phyloP scores from a whole-genome alignment of 495 filamentous ascomycete species.

The Pyrenula aspistea region DNA sequence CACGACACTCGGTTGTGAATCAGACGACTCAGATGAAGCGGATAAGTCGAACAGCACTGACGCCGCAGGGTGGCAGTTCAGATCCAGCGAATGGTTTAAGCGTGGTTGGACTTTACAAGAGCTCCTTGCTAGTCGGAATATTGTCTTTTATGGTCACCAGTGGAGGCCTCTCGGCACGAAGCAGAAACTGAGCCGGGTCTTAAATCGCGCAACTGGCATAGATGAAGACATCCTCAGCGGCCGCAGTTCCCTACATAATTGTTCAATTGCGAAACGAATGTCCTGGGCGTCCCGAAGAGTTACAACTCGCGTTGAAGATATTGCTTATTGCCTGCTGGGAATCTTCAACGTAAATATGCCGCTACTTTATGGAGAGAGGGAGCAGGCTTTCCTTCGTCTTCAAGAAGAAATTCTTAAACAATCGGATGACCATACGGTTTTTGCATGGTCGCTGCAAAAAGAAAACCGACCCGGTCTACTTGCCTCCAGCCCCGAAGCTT shows the following conservation, averaged over 20 bases:
- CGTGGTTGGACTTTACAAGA: no score
- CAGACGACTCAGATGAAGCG: no score
- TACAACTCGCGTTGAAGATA: constrained; percentile 12
- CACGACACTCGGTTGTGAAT: no score
- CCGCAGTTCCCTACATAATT: background rate
- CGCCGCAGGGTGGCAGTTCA: constrained; percentile 5
- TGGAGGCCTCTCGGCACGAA: constrained; percentile 19
- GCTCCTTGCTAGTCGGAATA: constrained; percentile 21
- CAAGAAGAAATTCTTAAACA: constrained; percentile 18
- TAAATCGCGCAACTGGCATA: constrained; percentile 16
- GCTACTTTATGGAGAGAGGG: constrained; percentile 13
- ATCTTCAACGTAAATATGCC: constrained; percentile 9
- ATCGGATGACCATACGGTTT: constrained; percentile 10
- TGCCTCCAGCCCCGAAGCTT: background rate
- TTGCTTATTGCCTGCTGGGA: constrained; percentile 10
- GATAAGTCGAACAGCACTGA: no score
- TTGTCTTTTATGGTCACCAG: constrained; percentile 16
- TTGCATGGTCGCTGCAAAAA: constrained; percentile 6
- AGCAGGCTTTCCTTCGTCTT: constrained; percentile 10
- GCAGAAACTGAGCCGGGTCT: constrained; percentile 1
- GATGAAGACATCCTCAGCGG: constrained; percentile 1
- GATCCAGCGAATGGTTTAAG: constrained; percentile 26
- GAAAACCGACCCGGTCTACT: background rate
- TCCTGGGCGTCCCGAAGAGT: constrained; percentile 13
- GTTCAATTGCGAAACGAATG: constrained; percentile 11